Evolutionary conservation across 306 rosid genomes (phyloP).

Genomic region (Vigna angularis): DNA sequence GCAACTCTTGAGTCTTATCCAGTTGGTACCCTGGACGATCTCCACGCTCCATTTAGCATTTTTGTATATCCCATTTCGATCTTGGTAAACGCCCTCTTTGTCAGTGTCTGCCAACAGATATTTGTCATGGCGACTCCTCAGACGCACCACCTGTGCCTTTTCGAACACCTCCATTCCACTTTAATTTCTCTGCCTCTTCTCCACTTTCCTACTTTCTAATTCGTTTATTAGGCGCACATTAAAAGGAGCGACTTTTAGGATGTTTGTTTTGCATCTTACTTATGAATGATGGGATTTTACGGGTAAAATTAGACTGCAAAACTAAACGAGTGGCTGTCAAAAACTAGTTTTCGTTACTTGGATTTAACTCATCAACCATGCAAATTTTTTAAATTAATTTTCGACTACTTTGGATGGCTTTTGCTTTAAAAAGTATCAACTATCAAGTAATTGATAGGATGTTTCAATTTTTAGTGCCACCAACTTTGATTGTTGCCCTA

Average conservation of each 20-base stretch:
- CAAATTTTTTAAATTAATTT: neutral
- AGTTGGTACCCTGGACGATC: constrained; percentile 25
- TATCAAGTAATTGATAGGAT: neutral
- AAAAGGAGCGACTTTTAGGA: neutral
- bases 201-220: too few relatives aligned
- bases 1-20: constrained; percentile 65
- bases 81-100: constrained; percentile 61
- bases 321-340: neutral
- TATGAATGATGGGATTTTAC: neutral
- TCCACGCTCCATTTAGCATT: constrained; percentile 81
- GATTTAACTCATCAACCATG: neutral
- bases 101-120: constrained; percentile 67
- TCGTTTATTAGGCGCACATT: neutral
- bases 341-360: neutral
- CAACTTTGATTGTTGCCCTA: neutral
- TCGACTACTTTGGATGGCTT: neutral
- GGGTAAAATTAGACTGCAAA: constrained; percentile 9
- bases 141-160: constrained; percentile 61
- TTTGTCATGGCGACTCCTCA: constrained; percentile 75
- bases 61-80: constrained; percentile 57
- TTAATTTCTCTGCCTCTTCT: too few relatives aligned
- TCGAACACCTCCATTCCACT: constrained; percentile 68
- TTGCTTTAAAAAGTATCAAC: neutral
- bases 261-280: constrained; percentile 22
- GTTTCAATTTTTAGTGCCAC: neutral